These are phyloP conservation scores for Globisporangium lucens DNA, from an alignment of 352 stramenopile genomes.

Conservation along the genomic window DNA sequence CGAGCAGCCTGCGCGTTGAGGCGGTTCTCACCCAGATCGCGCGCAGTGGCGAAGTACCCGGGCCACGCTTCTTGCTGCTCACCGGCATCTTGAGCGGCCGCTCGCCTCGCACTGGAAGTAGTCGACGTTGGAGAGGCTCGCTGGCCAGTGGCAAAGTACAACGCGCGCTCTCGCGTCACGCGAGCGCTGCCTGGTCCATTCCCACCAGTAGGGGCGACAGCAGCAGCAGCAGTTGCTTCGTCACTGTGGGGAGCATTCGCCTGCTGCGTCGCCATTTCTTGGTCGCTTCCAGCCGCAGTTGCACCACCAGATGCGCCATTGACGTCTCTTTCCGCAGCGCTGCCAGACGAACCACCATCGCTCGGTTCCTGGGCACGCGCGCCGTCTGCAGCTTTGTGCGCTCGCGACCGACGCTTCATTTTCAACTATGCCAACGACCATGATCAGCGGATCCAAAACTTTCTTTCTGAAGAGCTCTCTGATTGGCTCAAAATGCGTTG, in stretches of 20 bases:
- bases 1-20: constrained; percentile 56
- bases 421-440: neutral
- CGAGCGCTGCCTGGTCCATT: constrained; percentile 23
- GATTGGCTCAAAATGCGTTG: constrained; percentile 12
- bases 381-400: neutral
- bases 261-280: constrained; percentile 7
- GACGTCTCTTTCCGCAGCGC: neutral
- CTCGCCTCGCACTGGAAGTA: neutral
- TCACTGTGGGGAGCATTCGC: neutral
- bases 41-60: constrained; percentile 72
- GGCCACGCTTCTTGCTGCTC: constrained; percentile 49
- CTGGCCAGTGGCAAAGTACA: constrained; percentile 45
- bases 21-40: constrained; percentile 57
- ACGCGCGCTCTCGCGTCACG: constrained; percentile 38
- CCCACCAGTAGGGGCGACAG: neutral
- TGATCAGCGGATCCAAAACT: neutral
- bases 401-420: constrained; percentile 28
- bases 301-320: neutral
- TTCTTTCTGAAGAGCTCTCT: neutral
- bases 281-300: neutral
- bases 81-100: neutral
- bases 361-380: neutral
- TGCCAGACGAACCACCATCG: neutral
- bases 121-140: constrained; percentile 4
- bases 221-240: neutral